These are phyloP conservation scores for Tetradesmus lagerheimii DNA, from an alignment of 139 green algal species.

Conservation along the genomic window DNA sequence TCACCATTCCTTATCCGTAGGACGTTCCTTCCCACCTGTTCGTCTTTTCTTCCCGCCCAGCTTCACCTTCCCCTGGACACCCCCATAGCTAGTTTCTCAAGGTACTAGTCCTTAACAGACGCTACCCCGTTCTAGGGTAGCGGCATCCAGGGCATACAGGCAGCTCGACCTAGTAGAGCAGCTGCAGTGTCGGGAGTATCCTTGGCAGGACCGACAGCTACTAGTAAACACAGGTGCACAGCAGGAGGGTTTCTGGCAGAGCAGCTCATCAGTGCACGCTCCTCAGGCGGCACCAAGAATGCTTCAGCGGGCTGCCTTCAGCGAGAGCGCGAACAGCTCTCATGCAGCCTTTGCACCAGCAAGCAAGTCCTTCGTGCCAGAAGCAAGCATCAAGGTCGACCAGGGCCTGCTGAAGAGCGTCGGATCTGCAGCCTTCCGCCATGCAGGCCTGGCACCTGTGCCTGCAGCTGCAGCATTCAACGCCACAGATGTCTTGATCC, in stretches of 20 bases:
- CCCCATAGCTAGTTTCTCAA: too few species aligned
- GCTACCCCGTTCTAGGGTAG: too few species aligned
- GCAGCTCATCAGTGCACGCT: too few species aligned
- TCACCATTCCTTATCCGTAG: not conserved
- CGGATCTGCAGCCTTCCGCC: not conserved
- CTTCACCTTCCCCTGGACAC: too few species aligned
- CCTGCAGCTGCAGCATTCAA: not conserved
- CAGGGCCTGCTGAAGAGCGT: conserved; percentile 1
- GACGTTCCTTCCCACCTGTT: not conserved
- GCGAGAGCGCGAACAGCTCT: not conserved
- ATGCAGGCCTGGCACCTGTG: not conserved
- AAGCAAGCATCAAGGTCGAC: not conserved
- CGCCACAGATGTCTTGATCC: not conserved
- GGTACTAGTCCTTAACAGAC: too few species aligned
- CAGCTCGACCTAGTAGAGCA: not conserved
- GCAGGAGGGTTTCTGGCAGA: not conserved
- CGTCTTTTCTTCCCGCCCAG: not conserved
- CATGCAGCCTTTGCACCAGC: not conserved
- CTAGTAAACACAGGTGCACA: not conserved
- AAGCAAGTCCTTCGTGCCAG: not conserved
- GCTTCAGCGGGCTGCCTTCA: not conserved
- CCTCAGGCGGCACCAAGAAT: not conserved
- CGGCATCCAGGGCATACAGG: not conserved
- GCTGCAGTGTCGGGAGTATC: not conserved
- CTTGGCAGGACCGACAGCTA: not conserved